Conservation (phyloP, 768 basidiomycete species). For the Pisolithus marmoratus region DNA sequence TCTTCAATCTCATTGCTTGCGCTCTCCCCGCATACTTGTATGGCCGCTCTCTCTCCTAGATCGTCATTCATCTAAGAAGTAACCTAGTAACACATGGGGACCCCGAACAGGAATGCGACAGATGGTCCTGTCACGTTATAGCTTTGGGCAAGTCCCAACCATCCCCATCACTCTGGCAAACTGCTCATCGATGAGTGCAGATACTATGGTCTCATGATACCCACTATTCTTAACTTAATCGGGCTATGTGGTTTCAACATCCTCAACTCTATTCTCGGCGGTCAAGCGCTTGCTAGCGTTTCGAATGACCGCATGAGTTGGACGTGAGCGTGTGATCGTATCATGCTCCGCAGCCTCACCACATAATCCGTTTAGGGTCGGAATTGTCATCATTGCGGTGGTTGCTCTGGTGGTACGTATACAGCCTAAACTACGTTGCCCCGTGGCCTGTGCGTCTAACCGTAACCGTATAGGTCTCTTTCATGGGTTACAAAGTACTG, state of each 20-base stretch:
- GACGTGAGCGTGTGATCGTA: slow-evolving; percentile 32
- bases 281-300: slow-evolving; percentile 57
- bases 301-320: slow-evolving; percentile 45
- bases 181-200: slow-evolving; percentile 18
- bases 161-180: slow-evolving; percentile 25
- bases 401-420: slow-evolving; percentile 54
- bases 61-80: not conserved
- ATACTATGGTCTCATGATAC: slow-evolving; percentile 49
- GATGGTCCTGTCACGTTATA: slow-evolving; percentile 70
- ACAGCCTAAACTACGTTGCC: not conserved
- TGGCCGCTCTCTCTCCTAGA: slow-evolving; percentile 11
- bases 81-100: slow-evolving; percentile 57
- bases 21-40: slow-evolving; percentile 57
- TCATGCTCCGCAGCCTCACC: slow-evolving; percentile 7
- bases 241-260: slow-evolving; percentile 62
- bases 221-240: slow-evolving; percentile 52
- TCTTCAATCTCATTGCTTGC: slow-evolving; percentile 61
- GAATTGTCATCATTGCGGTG: slow-evolving; percentile 72
- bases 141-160: slow-evolving; percentile 43
- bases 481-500: slow-evolving; percentile 63
- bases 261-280: slow-evolving; percentile 63
- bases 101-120: slow-evolving; percentile 76
- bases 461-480: slow-evolving; percentile 41
- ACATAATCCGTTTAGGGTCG: slow-evolving; percentile 44
- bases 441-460: not conserved